Evolutionary conservation across 352 stramenopile species (phyloP).

Genomic region (Phytophthora pluvialis): DNA sequence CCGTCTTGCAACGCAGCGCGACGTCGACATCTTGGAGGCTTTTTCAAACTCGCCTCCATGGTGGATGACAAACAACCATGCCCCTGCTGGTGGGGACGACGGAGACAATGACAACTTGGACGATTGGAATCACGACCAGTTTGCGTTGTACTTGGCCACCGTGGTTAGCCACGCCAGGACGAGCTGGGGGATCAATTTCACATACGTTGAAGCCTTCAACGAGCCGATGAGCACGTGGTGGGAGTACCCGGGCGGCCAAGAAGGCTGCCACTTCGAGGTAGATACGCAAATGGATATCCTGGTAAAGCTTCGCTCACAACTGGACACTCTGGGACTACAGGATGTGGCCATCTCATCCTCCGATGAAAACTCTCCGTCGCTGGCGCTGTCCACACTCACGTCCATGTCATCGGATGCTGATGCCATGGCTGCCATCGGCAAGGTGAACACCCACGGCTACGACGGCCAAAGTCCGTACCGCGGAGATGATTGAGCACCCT

Average conservation of each 20-base stretch:
- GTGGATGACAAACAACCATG: conserved; percentile 71
- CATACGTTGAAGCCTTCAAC: conserved; percentile 65
- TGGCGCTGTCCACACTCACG: conserved; percentile 43
- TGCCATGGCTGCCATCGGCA: conserved; percentile 44
- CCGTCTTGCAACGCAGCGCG: conserved; percentile 42
- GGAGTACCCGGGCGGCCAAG: conserved; percentile 50
- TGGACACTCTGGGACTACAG: conserved; percentile 40
- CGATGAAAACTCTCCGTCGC: conserved; percentile 59
- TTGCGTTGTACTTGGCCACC: conserved; percentile 49
- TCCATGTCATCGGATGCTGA: conserved; percentile 25
- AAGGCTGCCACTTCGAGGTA: conserved; percentile 60
- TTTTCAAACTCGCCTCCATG: conserved; percentile 70
- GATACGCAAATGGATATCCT: conserved; percentile 51
- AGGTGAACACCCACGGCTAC: conserved; percentile 71
- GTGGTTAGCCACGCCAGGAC: conserved; percentile 46
- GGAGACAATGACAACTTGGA: conserved; percentile 53
- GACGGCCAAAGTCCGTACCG: conserved; percentile 50
- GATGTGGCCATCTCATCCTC: conserved; percentile 45
- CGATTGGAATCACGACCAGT: conserved; percentile 46
- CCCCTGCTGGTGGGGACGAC: conserved; percentile 44
- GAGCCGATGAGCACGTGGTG: conserved; percentile 62
- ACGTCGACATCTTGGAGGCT: conserved; percentile 49
- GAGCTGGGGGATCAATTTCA: conserved; percentile 54
- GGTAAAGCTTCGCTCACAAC: conserved; percentile 42
- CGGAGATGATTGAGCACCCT: conserved; percentile 38